Base-by-base conservation (phyloP, 83 land plant genomes). In the Picea engelmannii region DNA sequence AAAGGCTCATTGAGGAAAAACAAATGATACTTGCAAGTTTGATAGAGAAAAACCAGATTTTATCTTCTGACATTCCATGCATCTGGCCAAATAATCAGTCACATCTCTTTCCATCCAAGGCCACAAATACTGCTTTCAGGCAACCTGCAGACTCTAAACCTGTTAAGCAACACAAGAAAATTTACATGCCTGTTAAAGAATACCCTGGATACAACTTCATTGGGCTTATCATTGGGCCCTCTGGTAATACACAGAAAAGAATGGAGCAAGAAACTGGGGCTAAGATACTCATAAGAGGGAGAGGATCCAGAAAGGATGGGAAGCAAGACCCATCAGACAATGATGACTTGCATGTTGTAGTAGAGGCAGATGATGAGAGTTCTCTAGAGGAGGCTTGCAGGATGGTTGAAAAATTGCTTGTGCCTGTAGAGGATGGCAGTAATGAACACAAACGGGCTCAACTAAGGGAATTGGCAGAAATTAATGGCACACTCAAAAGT, bases 231-330 rank as follows among this genome's bases (percentile, higher is more conserved):
- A 94, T 94, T 86, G 96, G 96, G 0, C 96, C 95, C 0, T 77
- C 91, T 17, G 95, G 96, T 3, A 94, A 94, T 80, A 94, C 95
- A 1, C 95, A 92, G 89, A 92, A 89, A 84, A 85, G 95, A 66
- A 92, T 92, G 95, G 96, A 94, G 86, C 91, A 75, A 66, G 93
- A 94, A 76, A 94, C 90, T 0, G 95, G 95, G 5, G 95, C 96
- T 10, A 92, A 92, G 81, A 92, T 94, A 79, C 89, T 94, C 13
- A 89, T 94, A 49, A 80, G 96, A 59, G 96, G 95, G 13, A 94
- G 89, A 62, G 96, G 93, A 3, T 94, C 93, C 0, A 82, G 64
- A 11, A 92, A 94, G 86, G 76, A 31, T 2, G 15, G 3, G 15
- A 92, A 89, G 65, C 90, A 83, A 0, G 93, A 94, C 27, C 90